phyloP scores from a whole-genome alignment of 2,329 filamentous ascomycete genomes.

The Penicillium janthinellum region DNA sequence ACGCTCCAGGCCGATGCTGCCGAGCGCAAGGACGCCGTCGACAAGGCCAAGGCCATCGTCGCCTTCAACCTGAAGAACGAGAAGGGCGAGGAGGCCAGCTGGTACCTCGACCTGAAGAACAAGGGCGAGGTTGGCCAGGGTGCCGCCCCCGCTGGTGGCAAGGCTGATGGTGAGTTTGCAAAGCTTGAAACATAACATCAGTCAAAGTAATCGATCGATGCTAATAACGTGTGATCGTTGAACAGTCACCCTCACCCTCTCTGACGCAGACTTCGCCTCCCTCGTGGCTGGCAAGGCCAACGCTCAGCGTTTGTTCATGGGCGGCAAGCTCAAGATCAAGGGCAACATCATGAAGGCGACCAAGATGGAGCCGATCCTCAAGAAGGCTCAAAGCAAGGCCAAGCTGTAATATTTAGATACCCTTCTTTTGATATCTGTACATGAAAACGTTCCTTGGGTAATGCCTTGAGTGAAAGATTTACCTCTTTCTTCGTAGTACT shows the following conservation, averaged over 20 bases:
- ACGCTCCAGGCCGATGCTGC: constrained; percentile 68
- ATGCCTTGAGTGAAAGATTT: not conserved
- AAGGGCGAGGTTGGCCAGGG: constrained; percentile 81
- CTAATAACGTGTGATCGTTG: no score
- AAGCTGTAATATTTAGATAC: constrained; percentile 60
- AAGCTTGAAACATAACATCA: no score
- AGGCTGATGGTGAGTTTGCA: constrained; percentile 71
- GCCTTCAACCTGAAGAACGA: constrained; percentile 91
- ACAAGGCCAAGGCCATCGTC: constrained; percentile 84
- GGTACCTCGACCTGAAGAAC: constrained; percentile 95
- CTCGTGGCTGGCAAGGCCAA: constrained; percentile 87
- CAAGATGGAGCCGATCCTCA: constrained; percentile 89
- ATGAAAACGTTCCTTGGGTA: constrained; percentile 6
- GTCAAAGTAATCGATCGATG: no score
- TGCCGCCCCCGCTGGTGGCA: constrained; percentile 65
- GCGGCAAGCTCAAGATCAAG: constrained; percentile 97
- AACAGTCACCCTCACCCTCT: constrained; percentile 75
- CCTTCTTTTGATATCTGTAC: constrained; percentile 19
- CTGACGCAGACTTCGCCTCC: constrained; percentile 82
- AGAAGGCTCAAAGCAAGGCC: constrained; percentile 80
- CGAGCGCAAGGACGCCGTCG: constrained; percentile 84
- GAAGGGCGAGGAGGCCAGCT: constrained; percentile 75
- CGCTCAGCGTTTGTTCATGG: constrained; percentile 94
- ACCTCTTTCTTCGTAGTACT: not conserved
- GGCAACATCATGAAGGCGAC: constrained; percentile 98